These are phyloP conservation scores for Uronychia setigera DNA, from an alignment of 73 alveolate species.

Conservation along the genomic window DNA sequence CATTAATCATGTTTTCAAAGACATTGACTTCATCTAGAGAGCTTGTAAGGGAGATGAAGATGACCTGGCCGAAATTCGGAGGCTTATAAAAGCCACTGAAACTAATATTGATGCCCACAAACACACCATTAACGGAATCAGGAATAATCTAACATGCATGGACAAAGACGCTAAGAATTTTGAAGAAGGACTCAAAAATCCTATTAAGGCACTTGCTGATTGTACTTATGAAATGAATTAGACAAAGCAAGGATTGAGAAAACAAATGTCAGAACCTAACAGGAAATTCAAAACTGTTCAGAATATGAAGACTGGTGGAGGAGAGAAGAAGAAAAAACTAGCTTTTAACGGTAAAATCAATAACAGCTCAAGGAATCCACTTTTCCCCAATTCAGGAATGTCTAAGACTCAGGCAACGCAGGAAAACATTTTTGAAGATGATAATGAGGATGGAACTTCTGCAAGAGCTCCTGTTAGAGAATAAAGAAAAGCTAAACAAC, in stretches of 20 bases:
- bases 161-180: not conserved
- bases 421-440: too few relatives aligned
- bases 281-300: not conserved
- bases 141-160: slow-evolving; percentile 7
- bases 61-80: slow-evolving; percentile 16
- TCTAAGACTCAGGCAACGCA: too few relatives aligned
- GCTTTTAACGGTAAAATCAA: too few relatives aligned
- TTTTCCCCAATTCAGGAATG: too few relatives aligned
- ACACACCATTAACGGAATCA: slow-evolving; percentile 2
- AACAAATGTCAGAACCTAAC: not conserved
- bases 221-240: not conserved
- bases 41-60: slow-evolving; percentile 3
- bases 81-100: slow-evolving; percentile 16
- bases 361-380: too few relatives aligned
- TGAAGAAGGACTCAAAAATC: not conserved
- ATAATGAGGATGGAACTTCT: too few relatives aligned
- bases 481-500: not conserved
- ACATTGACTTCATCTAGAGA: not conserved
- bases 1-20: not conserved
- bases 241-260: not conserved
- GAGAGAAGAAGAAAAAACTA: not conserved
- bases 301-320: too few relatives aligned
- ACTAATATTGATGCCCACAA: slow-evolving; percentile 6
- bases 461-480: not conserved
- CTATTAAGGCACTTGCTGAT: not conserved